These are phyloP conservation scores for Cyphellophora europaea DNA, from an alignment of 2,329 filamentous ascomycete species.

Conservation along the genomic window DNA sequence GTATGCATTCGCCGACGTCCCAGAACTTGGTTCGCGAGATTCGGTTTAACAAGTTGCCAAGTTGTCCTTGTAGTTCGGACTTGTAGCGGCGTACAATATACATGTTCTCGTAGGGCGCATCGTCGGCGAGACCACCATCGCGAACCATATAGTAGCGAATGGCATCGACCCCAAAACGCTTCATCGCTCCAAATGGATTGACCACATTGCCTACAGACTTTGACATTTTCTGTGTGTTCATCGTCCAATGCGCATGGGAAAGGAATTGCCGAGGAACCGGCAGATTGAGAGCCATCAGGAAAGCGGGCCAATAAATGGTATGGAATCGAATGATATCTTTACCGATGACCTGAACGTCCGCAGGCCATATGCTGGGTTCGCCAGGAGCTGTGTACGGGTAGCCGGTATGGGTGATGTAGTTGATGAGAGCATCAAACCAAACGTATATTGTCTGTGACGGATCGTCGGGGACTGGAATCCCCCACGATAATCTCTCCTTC, in stretches of 20 bases:
- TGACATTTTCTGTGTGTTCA: conserved; percentile 88
- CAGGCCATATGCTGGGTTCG: conserved; percentile 66
- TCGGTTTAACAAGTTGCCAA: conserved; percentile 73
- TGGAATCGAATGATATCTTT: conserved; percentile 96
- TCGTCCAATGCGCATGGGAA: conserved; percentile 91
- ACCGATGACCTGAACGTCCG: conserved; percentile 83
- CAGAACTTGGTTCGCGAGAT: conserved; percentile 61
- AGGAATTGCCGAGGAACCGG: conserved; percentile 71
- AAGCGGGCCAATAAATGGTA: conserved; percentile 95
- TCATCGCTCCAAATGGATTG: conserved; percentile 83
- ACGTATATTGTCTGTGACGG: conserved; percentile 87
- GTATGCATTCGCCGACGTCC: background rate
- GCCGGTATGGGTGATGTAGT: conserved; percentile 81
- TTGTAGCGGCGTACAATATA: conserved; percentile 68
- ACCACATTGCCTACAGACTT: conserved; percentile 94
- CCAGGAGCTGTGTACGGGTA: conserved; percentile 64
- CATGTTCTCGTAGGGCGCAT: conserved; percentile 77
- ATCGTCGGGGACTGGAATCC: conserved; percentile 79
- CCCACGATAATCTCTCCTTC: conserved; percentile 69
- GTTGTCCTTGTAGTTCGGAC: conserved; percentile 63
- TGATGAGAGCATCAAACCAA: conserved; percentile 92
- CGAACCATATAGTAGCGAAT: conserved; percentile 84
- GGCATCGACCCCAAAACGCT: conserved; percentile 77
- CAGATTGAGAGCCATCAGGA: conserved; percentile 79
- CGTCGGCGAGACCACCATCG: conserved; percentile 65